Base-by-base conservation (phyloP, 2,329 filamentous ascomycete genomes). In the Xylaria arbuscula region DNA sequence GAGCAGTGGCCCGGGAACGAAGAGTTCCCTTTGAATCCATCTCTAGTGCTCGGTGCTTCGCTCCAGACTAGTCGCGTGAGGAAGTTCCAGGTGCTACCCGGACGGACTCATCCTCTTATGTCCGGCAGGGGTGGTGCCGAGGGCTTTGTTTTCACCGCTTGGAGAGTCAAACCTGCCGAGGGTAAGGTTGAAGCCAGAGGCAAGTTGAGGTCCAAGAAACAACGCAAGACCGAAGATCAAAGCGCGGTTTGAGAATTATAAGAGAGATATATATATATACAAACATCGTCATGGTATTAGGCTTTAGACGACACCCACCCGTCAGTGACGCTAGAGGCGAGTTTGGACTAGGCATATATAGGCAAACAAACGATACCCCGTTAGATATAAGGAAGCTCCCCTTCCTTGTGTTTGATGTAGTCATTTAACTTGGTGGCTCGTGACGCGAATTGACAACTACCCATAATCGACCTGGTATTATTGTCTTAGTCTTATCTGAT, bases 21-120 rank as follows among this genome's bases (percentile, higher is more conserved):
- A 0, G 92, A 97, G 73, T 98, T 97, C 77, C 92, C 93, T 0
- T 80, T 98, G 15, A 96, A 99, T 77, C 96, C 96, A 0, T 92
- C 93, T 2, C 81, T 97, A 60, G 79, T 99, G 3, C 86, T 98
- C 0, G 93, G 91, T 0, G 90, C 93, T 0, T 89, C 87, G 13
- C 84, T 99, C 62, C 94, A 98, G 81, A 96, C 90, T 2, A 92
- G 91, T 56, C 86, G 93, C 15, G 90, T 92, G 5, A 86, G 92
- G 70, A 85, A 88, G 62, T 98, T 93, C 93, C 96, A 99, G 83
- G 94, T 98, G 1, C 80, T 99, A 55, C 96, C 96, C 0, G 93
- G 93, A 0, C 85, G 96, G 62, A 98, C 96, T 61, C 96, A 99
- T 82, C 96, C 96, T 7, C 81, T 97, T 64, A 99, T 99, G 96